These are phyloP conservation scores for Linderina pennispora DNA, from an alignment of 192 early-diverging fungal species.

Conservation along the genomic window DNA sequence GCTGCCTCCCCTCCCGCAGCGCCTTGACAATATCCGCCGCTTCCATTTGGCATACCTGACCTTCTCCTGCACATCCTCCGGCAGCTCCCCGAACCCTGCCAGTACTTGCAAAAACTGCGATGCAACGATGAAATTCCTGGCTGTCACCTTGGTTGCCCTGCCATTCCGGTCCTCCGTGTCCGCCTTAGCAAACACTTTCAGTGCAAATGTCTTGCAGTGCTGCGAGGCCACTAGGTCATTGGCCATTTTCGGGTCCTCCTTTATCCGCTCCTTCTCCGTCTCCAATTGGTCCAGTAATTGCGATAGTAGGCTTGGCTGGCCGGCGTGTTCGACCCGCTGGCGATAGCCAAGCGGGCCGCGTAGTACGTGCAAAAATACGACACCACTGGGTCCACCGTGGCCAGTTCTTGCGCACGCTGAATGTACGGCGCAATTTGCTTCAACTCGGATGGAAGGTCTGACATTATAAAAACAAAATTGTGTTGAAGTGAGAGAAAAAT, in stretches of 20 bases:
- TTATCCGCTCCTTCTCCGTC: constrained; percentile 61
- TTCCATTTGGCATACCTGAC: constrained; percentile 96
- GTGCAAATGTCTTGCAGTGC: constrained; percentile 85
- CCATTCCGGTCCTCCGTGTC: constrained; percentile 89
- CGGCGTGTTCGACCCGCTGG: constrained; percentile 47
- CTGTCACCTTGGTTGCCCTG: constrained; percentile 74
- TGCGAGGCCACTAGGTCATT: constrained; percentile 72
- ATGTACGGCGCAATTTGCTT: constrained; percentile 70
- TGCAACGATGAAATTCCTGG: constrained; percentile 82
- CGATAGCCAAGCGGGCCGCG: constrained; percentile 74
- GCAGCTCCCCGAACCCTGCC: constrained; percentile 73
- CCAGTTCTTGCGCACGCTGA: constrained; percentile 76
- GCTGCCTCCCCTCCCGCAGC: constrained; percentile 72
- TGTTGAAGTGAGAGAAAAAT: no score
- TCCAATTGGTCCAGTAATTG: constrained; percentile 78
- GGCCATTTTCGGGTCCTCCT: constrained; percentile 59
- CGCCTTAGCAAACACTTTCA: constrained; percentile 82
- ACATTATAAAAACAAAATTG: no score
- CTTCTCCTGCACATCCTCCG: constrained; percentile 67
- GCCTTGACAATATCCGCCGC: constrained; percentile 89
- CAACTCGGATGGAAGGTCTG: constrained; percentile 52
- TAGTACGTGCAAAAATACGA: constrained; percentile 91
- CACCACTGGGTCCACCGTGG: constrained; percentile 75
- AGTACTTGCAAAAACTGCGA: constrained; percentile 86
- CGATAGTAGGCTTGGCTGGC: constrained; percentile 56